Base-by-base conservation (phyloP, 768 basidiomycete genomes). In the Phanerochaete sordida region DNA sequence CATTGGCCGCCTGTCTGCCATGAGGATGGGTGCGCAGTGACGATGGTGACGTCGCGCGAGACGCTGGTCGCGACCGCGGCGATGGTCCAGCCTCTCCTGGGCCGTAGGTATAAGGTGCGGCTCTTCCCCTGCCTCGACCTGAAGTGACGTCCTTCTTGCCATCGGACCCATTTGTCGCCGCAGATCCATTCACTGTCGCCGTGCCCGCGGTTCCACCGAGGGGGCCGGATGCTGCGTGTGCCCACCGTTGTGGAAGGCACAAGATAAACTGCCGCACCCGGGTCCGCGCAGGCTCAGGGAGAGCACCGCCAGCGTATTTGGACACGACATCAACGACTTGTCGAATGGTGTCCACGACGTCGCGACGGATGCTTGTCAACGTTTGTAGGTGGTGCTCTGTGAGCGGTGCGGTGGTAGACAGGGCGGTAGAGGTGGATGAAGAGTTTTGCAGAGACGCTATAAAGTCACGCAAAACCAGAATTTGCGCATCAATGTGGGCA, bases 291-390 rank as follows among this genome's bases (percentile, higher is more conserved):
- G 88, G 93, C 69, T 93, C 94, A 0, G 92, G 93, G 6, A 96
- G 79, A 0, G 93, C 90, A 0, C 88, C 82, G 11, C 94, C 94
- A 0, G 93, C 90, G 64, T 95, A 93, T 61, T 86, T 89, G 59
- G 83, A 85, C 19, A 95, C 86, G 16, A 95, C 88, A 59, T 91
- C 90, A 15, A 96, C 93, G 19, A 93, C 93, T 67, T 93, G 88
- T 35, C 91, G 84, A 57, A 96, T 86, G 28, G 94, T 96, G 46
- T 88, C 82, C n/a, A 95, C 89, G 35, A 96, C 84, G 68, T 95
- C 92, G 30, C 81, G 79, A 46, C 92, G 88, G 46, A 93, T 86
- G 47, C 85, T 80, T 0, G 83, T 78, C 26, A 96, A 79, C n/a
- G 87, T 89, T 37, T 79, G 86, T 72, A 84, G 77, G 63, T 82